A percentile compares a stretch with the other conserved stretches of the same genome.
Evolutionary conservation across 2,329 filamentous ascomycete genomes (phyloP).

Genomic region (Aureobasidium sp.): DNA sequence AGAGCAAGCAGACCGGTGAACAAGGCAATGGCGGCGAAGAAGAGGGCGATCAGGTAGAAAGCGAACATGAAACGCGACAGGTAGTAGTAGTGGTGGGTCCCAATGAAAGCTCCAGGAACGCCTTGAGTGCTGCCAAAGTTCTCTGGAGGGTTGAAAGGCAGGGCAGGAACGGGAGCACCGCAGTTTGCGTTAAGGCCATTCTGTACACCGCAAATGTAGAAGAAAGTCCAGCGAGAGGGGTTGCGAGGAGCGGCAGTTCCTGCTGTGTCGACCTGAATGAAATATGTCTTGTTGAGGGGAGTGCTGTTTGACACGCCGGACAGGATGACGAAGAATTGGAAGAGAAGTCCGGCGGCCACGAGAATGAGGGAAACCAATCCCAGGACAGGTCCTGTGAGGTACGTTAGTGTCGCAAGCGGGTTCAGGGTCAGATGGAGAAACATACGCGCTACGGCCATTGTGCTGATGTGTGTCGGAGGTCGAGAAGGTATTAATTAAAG

Average conservation of each 20-base stretch:
- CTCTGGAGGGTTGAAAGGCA: slow-evolving; percentile 52
- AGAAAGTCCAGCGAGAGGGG: slow-evolving; percentile 80
- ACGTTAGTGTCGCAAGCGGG: background rate
- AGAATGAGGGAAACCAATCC: slow-evolving; percentile 52
- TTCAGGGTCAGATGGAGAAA: slow-evolving; percentile 31
- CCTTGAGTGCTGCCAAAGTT: slow-evolving; percentile 52
- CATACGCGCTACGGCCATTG: slow-evolving; percentile 15
- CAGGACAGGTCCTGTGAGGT: slow-evolving; percentile 32
- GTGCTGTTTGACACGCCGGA: slow-evolving; percentile 44
- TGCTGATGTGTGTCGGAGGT: background rate
- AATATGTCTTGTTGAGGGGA: slow-evolving; percentile 70
- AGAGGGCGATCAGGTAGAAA: slow-evolving; percentile 74
- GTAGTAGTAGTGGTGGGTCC: slow-evolving; percentile 63
- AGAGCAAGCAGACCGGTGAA: slow-evolving; percentile 61
- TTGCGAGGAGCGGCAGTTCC: slow-evolving; percentile 49
- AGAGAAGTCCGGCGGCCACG: slow-evolving; percentile 50
- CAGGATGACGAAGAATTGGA: slow-evolving; percentile 59
- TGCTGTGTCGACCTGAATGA: slow-evolving; percentile 69
- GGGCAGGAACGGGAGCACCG: slow-evolving; percentile 50
- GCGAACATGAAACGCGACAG: slow-evolving; percentile 90
- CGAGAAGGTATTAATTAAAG: slow-evolving; percentile 1
- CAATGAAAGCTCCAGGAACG: slow-evolving; percentile 46
- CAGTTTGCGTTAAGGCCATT: slow-evolving; percentile 52
- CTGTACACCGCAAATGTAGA: slow-evolving; percentile 64
- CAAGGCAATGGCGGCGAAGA: slow-evolving; percentile 64